phyloP scores from a whole-genome alignment of 169 alveolate genomes.

The Plasmodium cynomolgi region DNA sequence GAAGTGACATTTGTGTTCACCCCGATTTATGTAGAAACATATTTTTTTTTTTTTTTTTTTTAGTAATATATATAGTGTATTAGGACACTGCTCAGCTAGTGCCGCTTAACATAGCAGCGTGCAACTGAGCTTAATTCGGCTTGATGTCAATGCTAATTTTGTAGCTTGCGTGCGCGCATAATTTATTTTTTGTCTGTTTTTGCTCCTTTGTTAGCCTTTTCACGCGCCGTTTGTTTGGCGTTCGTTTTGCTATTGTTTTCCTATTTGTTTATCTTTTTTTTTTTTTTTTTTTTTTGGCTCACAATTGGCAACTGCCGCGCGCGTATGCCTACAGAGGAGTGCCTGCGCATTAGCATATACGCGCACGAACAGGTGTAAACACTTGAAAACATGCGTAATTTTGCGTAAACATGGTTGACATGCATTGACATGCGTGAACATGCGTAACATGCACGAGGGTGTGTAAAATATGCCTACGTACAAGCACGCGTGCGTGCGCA shows the following conservation, averaged over 20 bases:
- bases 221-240: background rate
- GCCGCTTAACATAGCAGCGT: background rate
- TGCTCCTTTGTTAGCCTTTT: background rate
- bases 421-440: background rate
- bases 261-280: background rate
- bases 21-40: background rate
- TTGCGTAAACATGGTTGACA: background rate
- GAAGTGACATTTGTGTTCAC: background rate
- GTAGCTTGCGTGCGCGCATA: conserved; percentile 1
- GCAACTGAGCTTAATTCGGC: conserved; percentile 4
- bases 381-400: background rate
- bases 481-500: background rate
- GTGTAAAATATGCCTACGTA: background rate
- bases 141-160: background rate
- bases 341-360: background rate
- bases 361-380: background rate
- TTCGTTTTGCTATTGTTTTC: background rate
- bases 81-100: background rate
- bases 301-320: background rate
- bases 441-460: background rate
- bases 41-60: background rate
- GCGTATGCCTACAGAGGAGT: conserved; percentile 1
- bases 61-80: background rate
- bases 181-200: conserved; percentile 3
- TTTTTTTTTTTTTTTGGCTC: conserved; percentile 16